These are phyloP conservation scores for Trichoderma polysporum DNA, from an alignment of 2,329 filamentous ascomycete genomes.

Conservation along the genomic window DNA sequence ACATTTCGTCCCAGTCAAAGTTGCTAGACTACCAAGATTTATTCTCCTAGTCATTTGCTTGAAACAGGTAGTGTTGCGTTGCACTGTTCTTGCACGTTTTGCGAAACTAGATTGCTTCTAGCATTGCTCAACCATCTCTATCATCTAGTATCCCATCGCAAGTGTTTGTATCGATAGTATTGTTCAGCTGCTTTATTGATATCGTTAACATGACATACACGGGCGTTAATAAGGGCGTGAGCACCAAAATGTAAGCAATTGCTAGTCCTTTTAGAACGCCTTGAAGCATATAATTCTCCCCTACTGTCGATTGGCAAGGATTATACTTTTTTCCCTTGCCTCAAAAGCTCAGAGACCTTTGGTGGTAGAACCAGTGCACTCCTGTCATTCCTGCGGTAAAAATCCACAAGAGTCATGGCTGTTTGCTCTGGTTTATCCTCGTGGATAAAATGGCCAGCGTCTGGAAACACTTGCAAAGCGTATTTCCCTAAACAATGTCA, in stretches of 20 bases:
- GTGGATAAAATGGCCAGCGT: constrained; percentile 95
- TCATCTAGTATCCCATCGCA: not conserved
- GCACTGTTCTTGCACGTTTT: not conserved
- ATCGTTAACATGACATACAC: not conserved
- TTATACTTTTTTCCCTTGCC: constrained; percentile 60
- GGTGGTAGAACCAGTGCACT: constrained; percentile 82
- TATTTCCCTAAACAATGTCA: constrained; percentile 68
- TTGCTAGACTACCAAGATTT: not conserved
- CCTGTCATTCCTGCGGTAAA: constrained; percentile 87
- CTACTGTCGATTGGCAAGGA: not conserved
- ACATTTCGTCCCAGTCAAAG: not conserved
- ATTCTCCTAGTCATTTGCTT: not conserved
- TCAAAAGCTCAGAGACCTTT: constrained; percentile 77
- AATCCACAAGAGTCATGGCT: constrained; percentile 81
- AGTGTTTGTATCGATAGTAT: not conserved
- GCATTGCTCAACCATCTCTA: not conserved
- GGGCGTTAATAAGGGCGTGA: not conserved
- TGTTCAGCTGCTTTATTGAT: not conserved
- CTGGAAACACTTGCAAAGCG: constrained; percentile 88
- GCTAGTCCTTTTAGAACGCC: constrained; percentile 4
- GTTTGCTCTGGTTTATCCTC: constrained; percentile 92
- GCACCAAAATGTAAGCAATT: not conserved
- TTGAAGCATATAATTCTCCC: not conserved
- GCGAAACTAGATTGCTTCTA: not conserved
- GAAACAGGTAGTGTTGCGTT: not conserved